These are phyloP conservation scores for Calonectria multiphialidica DNA, from an alignment of 2,329 filamentous ascomycete species.

Conservation along the genomic window DNA sequence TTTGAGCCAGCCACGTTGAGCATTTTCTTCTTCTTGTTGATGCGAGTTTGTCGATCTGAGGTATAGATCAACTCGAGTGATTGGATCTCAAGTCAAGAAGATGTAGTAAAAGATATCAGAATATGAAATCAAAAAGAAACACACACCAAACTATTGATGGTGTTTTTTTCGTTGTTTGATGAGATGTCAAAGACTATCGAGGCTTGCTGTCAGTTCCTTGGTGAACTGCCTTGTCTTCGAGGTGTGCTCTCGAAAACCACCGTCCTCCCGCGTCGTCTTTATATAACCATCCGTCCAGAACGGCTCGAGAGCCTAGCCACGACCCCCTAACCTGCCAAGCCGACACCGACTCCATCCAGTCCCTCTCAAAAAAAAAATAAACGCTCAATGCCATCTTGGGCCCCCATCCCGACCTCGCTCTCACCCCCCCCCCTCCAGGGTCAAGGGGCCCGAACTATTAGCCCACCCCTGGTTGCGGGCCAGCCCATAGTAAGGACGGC, in stretches of 20 bases:
- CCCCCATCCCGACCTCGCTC: conserved; percentile 6
- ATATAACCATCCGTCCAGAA: conserved; percentile 2
- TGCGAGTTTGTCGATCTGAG: not conserved
- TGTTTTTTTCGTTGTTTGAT: not conserved
- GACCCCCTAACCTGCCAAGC: conserved; percentile 14
- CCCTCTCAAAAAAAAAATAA: conserved; percentile 9
- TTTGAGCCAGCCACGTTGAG: not conserved
- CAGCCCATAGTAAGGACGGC: not conserved
- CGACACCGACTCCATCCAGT: conserved; percentile 7
- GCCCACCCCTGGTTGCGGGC: not conserved
- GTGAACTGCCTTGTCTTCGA: not conserved
- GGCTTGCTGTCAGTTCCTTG: not conserved
- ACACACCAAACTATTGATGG: not conserved
- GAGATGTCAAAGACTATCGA: not conserved
- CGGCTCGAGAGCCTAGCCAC: conserved; percentile 2
- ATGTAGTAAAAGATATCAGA: not conserved
- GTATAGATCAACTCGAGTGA: not conserved
- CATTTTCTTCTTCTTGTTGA: not conserved
- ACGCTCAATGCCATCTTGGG: conserved; percentile 14
- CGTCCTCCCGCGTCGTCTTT: conserved; percentile 10
- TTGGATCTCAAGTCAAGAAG: not conserved
- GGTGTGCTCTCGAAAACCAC: not conserved
- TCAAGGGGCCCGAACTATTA: conserved; percentile 6
- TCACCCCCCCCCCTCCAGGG: conserved; percentile 1
- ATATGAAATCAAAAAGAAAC: not conserved